Evolutionary conservation across 2,329 filamentous ascomycete species (phyloP), one percentile per base, ranked within the genome.

Genomic region (Botrytis sinoallii): DNA sequence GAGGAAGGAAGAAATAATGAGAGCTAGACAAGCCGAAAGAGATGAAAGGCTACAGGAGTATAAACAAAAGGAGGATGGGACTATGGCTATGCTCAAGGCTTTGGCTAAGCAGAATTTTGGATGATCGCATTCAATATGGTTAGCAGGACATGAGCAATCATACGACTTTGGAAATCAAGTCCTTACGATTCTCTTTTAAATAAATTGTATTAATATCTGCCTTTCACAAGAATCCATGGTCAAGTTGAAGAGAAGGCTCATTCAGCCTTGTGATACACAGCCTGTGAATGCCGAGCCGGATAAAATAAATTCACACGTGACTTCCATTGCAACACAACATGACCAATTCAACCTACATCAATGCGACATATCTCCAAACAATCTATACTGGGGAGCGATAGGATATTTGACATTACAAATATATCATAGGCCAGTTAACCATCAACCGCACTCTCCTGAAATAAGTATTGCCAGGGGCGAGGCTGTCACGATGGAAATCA

Each of bases 61-160:
- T 82, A 87, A 88, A 79, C 88, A 89, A 79, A 93, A 94, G 82
- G 95, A 98, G 83, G 91, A 94, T 76, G 90, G 89, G 80, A 97
- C 94, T 1, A 93, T 98, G 86, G 89, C 89, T 67, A 94, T 93
- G 87, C 80, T 98, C 79, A 91, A 87, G 83, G 89, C 90, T 78
- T 83, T 98, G 83, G 95, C 94, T 25, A 91, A 88, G 83, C 89
- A 93, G 84, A 87, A 93, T 76, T 97, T 93, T 86, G 93, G 93
- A 44, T 81, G 73, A 79, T 10, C 38, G 35, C 40, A 40, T 42
- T 20, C 20, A 42, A 32, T 32, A 69, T 29, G n/a, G 35, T 12
- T 22, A 57, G 6, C 9, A 69, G n/a, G 35, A 44, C 40, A 55
- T 8, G 29, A 55, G 4, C 6, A 40, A 40, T 40, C 18, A 29